Base-by-base conservation (phyloP, 2,329 filamentous ascomycete genomes). In the Chaetomium sp. region DNA sequence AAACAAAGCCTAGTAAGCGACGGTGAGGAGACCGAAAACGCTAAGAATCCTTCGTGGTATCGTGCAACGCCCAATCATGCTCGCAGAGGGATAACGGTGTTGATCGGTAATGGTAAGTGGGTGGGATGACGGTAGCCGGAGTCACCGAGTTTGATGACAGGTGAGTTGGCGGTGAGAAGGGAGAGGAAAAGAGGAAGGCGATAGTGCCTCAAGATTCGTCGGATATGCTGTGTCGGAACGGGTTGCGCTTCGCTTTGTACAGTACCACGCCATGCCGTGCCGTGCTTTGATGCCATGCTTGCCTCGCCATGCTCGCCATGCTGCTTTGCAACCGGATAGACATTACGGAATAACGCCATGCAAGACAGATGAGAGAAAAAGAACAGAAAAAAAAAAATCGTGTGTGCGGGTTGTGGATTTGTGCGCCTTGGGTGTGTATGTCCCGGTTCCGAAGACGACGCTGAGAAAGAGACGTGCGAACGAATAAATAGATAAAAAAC, bases 311-410 rank as follows among this genome's bases (percentile, higher is more conserved):
- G 61, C 57, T 60, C 59, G 19, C 19, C 19, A 27, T 27, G 19
- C 19, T 27, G 19, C 19, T 56, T 52, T 37, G 56, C 49, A 49
- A 40, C 57, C 54, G 61, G 64, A 48, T 65, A 64, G 63, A 66
- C 63, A 66, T 64, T 65, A 67, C 61, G 57, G 53, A 53, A 58
- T 54, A 64, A 62, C 60, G 62, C 64, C 61, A 62, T 64, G 62
- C 59, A 60, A 59, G 42, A 40, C 58, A 27, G 19, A 27, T 27
- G 19, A 27, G 19, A 27, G 19, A 27, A 27, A 27, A 27, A 27
- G 19, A 27, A 27, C 19, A 27, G 19, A 27, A 27, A 3, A 27
- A 27, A 27, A 27, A 27, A 54, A 41, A 14, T 14, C 32, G 27
- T 35, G 32, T 33, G 12, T 49, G 19, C 19, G 19, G 19, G 19